A percentile compares a stretch with the other conserved stretches of the same genome.
Evolutionary conservation across 331 rosid species (phyloP).

Genomic region (Malus hybrid): DNA sequence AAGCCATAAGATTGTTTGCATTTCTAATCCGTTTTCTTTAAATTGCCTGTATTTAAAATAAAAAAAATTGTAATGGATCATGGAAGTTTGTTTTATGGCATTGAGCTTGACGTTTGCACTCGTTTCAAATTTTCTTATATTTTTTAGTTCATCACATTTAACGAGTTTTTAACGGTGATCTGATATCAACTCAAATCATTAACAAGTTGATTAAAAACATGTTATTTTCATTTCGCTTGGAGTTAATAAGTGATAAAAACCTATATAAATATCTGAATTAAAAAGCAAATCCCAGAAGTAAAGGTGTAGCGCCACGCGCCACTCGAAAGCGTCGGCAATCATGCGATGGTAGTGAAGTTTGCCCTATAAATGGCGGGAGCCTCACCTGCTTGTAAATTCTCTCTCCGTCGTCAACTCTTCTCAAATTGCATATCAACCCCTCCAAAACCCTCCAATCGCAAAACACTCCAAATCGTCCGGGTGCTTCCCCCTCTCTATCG

Average conservation of each 20-base stretch:
- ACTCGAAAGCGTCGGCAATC: slow-evolving; percentile 5
- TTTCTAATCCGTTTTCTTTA: no score
- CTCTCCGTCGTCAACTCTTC: slow-evolving; percentile 5
- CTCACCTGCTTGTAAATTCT: slow-evolving; percentile 5
- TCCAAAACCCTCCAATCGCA: slow-evolving; percentile 29
- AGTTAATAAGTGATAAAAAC: background rate
- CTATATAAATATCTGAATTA: background rate
- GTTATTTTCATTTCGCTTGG: no score
- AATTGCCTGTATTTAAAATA: no score
- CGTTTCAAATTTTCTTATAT: no score
- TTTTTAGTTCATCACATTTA: no score
- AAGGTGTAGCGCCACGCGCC: slow-evolving; percentile 23
- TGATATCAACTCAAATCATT: no score
- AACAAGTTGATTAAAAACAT: no score
- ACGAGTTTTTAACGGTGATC: no score
- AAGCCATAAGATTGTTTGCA: no score
- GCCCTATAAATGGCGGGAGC: slow-evolving; percentile 56
- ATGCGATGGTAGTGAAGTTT: slow-evolving; percentile 16
- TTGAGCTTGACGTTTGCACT: no score
- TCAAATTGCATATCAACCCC: slow-evolving; percentile 29
- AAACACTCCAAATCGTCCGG: slow-evolving; percentile 6
- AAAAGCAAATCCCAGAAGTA: background rate
- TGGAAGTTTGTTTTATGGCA: no score
- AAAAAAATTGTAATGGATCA: no score
- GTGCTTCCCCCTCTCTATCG: background rate